These are phyloP conservation scores for Sporisorium exsertum DNA, from an alignment of 1,284 basidiomycete species.

Conservation along the genomic window DNA sequence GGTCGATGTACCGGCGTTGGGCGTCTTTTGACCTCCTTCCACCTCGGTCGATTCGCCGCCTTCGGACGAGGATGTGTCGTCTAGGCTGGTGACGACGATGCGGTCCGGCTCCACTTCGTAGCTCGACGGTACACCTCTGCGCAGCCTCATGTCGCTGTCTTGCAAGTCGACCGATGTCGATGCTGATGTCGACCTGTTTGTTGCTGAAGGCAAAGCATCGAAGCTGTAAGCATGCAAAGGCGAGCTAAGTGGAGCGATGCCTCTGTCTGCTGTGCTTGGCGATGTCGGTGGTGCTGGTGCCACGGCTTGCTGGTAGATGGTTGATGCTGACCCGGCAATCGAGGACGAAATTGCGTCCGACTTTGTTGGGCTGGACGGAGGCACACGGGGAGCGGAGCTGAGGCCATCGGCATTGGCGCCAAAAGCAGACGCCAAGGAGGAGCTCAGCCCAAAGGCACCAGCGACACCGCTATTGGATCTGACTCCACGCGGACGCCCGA, in stretches of 20 bases:
- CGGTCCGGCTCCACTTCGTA: conserved; percentile 51
- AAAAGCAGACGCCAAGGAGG: conserved; percentile 20
- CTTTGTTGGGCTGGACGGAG: conserved; percentile 49
- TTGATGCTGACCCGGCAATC: conserved; percentile 16
- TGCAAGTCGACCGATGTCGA: conserved; percentile 15
- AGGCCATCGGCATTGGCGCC: conserved; percentile 8
- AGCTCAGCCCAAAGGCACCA: conserved; percentile 38
- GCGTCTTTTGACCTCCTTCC: conserved; percentile 21
- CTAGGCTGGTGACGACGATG: conserved; percentile 48
- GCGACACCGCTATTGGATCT: conserved; percentile 35
- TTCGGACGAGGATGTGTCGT: conserved; percentile 44
- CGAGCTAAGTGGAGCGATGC: conserved; percentile 17
- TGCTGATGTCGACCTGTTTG: not conserved
- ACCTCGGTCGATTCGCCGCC: conserved; percentile 18
- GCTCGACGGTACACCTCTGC: conserved; percentile 32
- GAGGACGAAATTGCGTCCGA: conserved; percentile 3
- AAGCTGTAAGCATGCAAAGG: conserved; percentile 19
- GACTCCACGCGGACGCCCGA: conserved; percentile 5
- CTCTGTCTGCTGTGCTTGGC: conserved; percentile 16
- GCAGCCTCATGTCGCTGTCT: conserved; percentile 39
- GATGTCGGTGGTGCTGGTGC: conserved; percentile 46
- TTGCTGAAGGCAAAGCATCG: not conserved
- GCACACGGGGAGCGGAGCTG: conserved; percentile 30
- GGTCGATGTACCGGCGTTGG: conserved; percentile 33
- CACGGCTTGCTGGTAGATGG: conserved; percentile 37